phyloP scores from a whole-genome alignment of 306 rosid genomes.

The Oemleria cerasiformis region DNA sequence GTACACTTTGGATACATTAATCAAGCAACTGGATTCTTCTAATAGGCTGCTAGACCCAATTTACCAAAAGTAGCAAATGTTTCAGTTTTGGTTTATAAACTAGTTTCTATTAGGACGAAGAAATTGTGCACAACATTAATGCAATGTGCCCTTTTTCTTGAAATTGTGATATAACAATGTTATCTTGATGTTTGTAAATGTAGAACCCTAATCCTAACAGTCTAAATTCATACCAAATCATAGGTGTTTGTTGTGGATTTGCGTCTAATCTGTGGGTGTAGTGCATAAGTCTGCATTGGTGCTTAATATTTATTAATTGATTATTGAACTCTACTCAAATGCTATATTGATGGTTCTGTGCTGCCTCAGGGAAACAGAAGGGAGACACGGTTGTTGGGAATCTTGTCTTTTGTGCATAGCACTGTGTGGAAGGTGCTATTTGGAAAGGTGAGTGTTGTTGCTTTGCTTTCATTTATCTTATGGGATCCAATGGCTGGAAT shows the following conservation, averaged over 20 bases:
- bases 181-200: neutral
- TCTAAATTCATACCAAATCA: neutral
- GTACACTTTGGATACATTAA: neutral
- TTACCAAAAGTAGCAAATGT: neutral
- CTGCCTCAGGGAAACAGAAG: slow-evolving; percentile 84
- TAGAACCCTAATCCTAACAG: neutral
- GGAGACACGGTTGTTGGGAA: slow-evolving; percentile 87
- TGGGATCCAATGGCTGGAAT: slow-evolving; percentile 7
- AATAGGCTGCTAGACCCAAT: neutral
- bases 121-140: neutral
- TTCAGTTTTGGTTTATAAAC: neutral
- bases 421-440: slow-evolving; percentile 97
- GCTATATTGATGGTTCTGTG: slow-evolving; percentile 24
- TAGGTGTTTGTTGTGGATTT: neutral
- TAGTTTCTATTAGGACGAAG: neutral
- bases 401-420: slow-evolving; percentile 94
- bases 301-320: neutral
- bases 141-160: neutral
- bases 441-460: slow-evolving; percentile 66
- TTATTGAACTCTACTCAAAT: slow-evolving; percentile 11
- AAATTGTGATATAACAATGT: neutral
- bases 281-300: slow-evolving; percentile 1
- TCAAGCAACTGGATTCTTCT: neutral
- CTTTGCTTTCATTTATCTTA: neutral
- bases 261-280: neutral